Percentiles rank a stretch among this genome's conserved stretches.
Evolutionary conservation across 495 filamentous ascomycete genomes (phyloP).

Genomic region (Penicillium ochrochloron): DNA sequence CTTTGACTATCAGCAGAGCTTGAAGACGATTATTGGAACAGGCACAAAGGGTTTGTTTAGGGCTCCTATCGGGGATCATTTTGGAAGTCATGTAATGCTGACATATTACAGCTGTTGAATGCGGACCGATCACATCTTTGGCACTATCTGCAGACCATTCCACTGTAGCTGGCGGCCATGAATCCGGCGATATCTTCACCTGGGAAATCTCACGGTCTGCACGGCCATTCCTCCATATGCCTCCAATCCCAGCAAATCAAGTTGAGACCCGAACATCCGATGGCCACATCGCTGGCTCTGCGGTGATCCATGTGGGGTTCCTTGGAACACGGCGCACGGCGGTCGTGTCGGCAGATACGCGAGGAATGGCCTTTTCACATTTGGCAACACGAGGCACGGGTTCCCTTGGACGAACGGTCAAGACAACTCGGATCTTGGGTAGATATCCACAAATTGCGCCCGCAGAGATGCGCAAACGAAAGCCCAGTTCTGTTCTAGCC

Average conservation of each 20-base stretch:
- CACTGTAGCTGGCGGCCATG: constrained; percentile 88
- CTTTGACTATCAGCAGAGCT: constrained; percentile 95
- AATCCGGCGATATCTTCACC: constrained; percentile 89
- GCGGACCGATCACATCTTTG: constrained; percentile 82
- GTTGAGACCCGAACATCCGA: constrained; percentile 69
- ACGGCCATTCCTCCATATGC: constrained; percentile 86
- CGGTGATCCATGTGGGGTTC: constrained; percentile 89
- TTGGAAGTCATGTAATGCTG: background rate
- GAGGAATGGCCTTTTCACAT: constrained; percentile 98
- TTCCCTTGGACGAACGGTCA: constrained; percentile 80
- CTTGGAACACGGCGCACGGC: constrained; percentile 95
- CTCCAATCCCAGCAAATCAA: constrained; percentile 69
- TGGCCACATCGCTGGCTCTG: constrained; percentile 78
- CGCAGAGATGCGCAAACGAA: constrained; percentile 67
- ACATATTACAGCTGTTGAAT: constrained; percentile 73
- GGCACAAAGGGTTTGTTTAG: constrained; percentile 75
- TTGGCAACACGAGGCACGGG: constrained; percentile 90
- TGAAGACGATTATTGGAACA: constrained; percentile 91
- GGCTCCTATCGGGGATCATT: background rate
- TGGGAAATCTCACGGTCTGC: constrained; percentile 87
- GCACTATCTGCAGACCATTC: constrained; percentile 93
- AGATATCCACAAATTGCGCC: constrained; percentile 74
- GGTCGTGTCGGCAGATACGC: constrained; percentile 94
- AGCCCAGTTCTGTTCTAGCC: constrained; percentile 92
- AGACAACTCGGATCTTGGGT: constrained; percentile 86